Base-by-base conservation (phyloP, 345 rosid genomes). In the Lumnitzera littorea region DNA sequence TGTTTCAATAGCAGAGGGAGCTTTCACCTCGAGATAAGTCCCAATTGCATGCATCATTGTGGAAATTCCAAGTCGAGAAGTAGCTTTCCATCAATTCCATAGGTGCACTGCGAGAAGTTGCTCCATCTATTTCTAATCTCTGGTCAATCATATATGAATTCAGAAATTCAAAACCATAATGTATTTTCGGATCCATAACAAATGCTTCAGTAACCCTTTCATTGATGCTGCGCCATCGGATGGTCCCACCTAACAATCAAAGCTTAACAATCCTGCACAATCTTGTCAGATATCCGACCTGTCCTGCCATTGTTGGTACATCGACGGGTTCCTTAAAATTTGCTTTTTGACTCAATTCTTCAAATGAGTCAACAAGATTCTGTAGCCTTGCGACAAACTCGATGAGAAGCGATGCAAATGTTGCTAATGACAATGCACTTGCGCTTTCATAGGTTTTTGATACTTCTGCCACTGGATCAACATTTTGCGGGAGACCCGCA, bases 341-440 rank as follows among this genome's bases (percentile, higher is more conserved):
- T 3, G 96, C 98, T 56, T 70, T 78, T 67, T 68, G 57, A 53
- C 98, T 82, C 64, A 89, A 65, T 62, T 85, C 96, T 63, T 81
- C 65, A 54, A 92, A 92, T 0, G 89, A 46, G 25, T 85, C 74
- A 0, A 87, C 96, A 14, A 92, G 75, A 46, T 87, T 80, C 61
- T 87, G 82, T 55, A 89, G 78, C 81, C 96, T 75, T 48, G 98
- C 96, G 9, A 92, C 94, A 17, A 89, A 89, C 69, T 91, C 98
- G 17, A 89, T 87, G 64, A 92, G 70, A 23, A 85, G 87, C 2
- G 98, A 89, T 2, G 89, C 48, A 29, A 92, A 92, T n/a, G 98
- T 92, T 3, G 96, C 98, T 12, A 92, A 67, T 23, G 96, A 89
- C 79, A 92, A 69, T 0, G 96, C 91, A 24, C 94, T 89, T 2